Conservation (phyloP, 345 rosid species). For the Rhodomyrtus tomentosa region DNA sequence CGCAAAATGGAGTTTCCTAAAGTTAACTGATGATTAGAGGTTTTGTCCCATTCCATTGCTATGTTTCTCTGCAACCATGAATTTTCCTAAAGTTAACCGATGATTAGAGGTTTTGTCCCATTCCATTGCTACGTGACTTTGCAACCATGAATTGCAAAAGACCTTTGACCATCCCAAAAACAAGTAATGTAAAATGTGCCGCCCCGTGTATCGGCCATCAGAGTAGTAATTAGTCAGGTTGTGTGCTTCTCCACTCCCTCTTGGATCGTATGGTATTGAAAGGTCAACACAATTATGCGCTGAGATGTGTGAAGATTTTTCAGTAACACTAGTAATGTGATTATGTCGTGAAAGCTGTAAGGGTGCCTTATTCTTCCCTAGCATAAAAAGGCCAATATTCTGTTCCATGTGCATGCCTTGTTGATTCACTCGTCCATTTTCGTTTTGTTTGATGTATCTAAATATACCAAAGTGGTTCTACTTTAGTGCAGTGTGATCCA, state of each 20-base stretch:
- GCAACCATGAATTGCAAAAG: background rate
- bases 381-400: background rate
- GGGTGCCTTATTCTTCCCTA: background rate
- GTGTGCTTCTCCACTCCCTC: background rate
- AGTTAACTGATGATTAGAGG: no score
- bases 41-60: no score
- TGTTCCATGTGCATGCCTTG: background rate
- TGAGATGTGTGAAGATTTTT: background rate
- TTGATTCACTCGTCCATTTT: background rate
- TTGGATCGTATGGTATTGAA: background rate
- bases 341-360: background rate
- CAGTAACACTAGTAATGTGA: background rate
- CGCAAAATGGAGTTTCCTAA: no score
- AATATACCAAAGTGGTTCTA: background rate
- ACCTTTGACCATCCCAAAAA: background rate
- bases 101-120: no score
- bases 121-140: no score
- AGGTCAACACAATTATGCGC: background rate
- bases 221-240: background rate
- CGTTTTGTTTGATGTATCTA: background rate
- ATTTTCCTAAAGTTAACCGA: no score
- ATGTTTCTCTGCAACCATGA: no score
- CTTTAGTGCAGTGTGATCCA: slow-evolving; percentile 71
- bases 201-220: background rate
- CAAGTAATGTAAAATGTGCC: background rate